Percentiles rank a stretch among this genome's conserved stretches.
Conservation (phyloP, 2,329 filamentous ascomycete species). For the Fusarium buharicum region DNA sequence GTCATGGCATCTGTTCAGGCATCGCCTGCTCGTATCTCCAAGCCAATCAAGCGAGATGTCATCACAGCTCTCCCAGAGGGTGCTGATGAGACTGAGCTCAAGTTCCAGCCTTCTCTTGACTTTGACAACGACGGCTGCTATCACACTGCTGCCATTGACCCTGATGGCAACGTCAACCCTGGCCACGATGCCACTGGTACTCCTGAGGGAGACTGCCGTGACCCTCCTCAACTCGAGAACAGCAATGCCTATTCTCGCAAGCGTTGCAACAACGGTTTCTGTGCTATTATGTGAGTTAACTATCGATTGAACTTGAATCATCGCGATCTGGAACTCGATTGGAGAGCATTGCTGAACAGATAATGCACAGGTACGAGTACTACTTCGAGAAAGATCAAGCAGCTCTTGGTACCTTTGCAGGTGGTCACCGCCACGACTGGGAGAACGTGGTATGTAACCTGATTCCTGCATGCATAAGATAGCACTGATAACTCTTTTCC, state of each 20-base stretch:
- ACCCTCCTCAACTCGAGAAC: slow-evolving; percentile 46
- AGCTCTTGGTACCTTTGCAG: slow-evolving; percentile 43
- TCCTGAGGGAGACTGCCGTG: slow-evolving; percentile 47
- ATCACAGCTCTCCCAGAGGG: slow-evolving; percentile 47
- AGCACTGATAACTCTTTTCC: too few relatives aligned
- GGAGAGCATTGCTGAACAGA: not conserved
- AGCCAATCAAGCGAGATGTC: slow-evolving; percentile 42
- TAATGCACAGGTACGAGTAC: slow-evolving; percentile 44
- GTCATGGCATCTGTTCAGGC: slow-evolving; percentile 34
- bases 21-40: slow-evolving; percentile 20
- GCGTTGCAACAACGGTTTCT: slow-evolving; percentile 50
- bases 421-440: slow-evolving; percentile 57
- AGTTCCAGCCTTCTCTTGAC: slow-evolving; percentile 53
- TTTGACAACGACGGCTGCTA: slow-evolving; percentile 57
- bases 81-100: slow-evolving; percentile 50
- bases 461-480: too few relatives aligned
- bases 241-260: slow-evolving; percentile 48
- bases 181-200: slow-evolving; percentile 45
- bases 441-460: slow-evolving; percentile 46
- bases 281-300: slow-evolving; percentile 45
- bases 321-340: too few relatives aligned
- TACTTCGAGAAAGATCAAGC: slow-evolving; percentile 59
- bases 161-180: slow-evolving; percentile 48
- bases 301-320: too few relatives aligned
- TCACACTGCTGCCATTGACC: slow-evolving; percentile 58